Conservation (phyloP, 2,329 filamentous ascomycete genomes). For the Penicillium sp. region DNA sequence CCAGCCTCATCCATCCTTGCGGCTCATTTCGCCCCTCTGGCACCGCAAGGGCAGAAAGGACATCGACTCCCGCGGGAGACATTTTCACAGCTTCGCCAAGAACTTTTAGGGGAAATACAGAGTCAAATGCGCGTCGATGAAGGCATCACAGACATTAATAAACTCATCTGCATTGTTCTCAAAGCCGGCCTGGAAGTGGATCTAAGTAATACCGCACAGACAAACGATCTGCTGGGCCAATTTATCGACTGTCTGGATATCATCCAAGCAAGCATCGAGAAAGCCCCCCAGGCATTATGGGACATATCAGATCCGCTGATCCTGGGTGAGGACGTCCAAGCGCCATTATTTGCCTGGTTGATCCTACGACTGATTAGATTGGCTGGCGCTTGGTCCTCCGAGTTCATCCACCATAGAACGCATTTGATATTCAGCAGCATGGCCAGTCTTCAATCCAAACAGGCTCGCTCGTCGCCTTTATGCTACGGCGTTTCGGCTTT, state of each 20-base stretch:
- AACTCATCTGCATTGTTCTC: conserved; percentile 79
- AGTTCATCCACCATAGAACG: conserved; percentile 41
- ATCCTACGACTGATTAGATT: conserved; percentile 54
- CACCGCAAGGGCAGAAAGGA: conserved; percentile 61
- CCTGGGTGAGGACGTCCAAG: conserved; percentile 49
- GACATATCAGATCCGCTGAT: conserved; percentile 63
- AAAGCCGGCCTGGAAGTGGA: conserved; percentile 69
- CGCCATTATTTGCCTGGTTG: conserved; percentile 56
- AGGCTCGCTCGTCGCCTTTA: conserved; percentile 29
- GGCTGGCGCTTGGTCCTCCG: conserved; percentile 42
- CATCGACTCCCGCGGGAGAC: conserved; percentile 68
- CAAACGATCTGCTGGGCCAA: conserved; percentile 42
- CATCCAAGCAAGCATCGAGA: conserved; percentile 69
- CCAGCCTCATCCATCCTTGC: conserved; percentile 74
- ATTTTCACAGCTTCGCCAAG: conserved; percentile 71
- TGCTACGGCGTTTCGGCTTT: conserved; percentile 33
- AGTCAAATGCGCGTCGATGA: conserved; percentile 56
- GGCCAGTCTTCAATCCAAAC: conserved; percentile 33
- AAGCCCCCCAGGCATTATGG: conserved; percentile 66
- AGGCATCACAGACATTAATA: conserved; percentile 74
- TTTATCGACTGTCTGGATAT: conserved; percentile 72
- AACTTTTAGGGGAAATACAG: conserved; percentile 53
- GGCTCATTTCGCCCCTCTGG: conserved; percentile 79
- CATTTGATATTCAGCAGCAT: conserved; percentile 38
- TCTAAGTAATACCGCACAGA: conserved; percentile 62